Evolutionary conservation across 768 basidiomycete genomes (phyloP).

Genomic region (Boletus rubroflammeus): DNA sequence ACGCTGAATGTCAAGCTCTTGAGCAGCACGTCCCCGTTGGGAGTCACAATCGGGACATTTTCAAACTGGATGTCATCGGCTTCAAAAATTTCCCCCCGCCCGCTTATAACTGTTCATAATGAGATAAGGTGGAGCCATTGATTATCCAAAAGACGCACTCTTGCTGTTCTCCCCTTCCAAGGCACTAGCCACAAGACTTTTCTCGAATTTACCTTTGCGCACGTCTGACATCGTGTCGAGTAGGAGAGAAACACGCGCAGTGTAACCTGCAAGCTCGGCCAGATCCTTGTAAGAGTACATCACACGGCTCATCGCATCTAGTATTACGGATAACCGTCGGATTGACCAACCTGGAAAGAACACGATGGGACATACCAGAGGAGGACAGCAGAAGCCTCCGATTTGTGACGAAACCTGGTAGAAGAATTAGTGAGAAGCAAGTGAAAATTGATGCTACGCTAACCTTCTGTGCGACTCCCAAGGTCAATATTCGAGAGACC

Average conservation of each 20-base stretch:
- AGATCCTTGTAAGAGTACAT: constrained; percentile 99
- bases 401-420: constrained; percentile 92
- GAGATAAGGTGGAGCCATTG: background rate
- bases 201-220: constrained; percentile 79
- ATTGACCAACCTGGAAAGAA: constrained; percentile 1
- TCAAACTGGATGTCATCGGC: constrained; percentile 91
- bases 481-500: constrained; percentile 66
- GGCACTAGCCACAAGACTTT: constrained; percentile 77
- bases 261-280: constrained; percentile 93
- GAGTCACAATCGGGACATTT: constrained; percentile 91
- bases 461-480: constrained; percentile 87
- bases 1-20: constrained; percentile 84
- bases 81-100: constrained; percentile 75
- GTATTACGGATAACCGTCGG: constrained; percentile 1
- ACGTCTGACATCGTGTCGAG: constrained; percentile 91
- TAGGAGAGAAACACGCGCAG: constrained; percentile 82
- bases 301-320: constrained; percentile 90
- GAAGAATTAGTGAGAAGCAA: background rate
- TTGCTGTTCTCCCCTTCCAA: constrained; percentile 68
- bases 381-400: constrained; percentile 83
- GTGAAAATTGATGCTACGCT: background rate
- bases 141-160: constrained; percentile 45
- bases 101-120: constrained; percentile 59
- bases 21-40: constrained; percentile 91
- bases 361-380: constrained; percentile 48